phyloP scores from a whole-genome alignment of 208 protist genomes.

The Trypanosoma conorhini region DNA sequence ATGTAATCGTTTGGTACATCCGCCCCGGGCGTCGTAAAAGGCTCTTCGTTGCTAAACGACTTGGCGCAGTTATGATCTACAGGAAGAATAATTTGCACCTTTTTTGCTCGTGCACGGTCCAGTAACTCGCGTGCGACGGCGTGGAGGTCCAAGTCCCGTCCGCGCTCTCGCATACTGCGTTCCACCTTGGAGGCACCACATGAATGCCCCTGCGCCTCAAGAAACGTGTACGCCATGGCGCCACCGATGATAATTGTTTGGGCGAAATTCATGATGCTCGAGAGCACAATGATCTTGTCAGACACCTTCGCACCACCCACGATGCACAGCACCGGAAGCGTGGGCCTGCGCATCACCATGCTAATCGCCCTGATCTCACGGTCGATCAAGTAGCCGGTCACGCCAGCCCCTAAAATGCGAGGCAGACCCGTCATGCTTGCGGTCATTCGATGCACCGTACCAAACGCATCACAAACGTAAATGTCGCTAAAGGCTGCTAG shows the following conservation, averaged over 20 bases:
- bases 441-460: constrained; percentile 99
- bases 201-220: constrained; percentile 81
- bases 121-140: constrained; percentile 71
- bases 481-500: constrained; percentile 97
- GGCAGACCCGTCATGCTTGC: constrained; percentile 93
- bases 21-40: constrained; percentile 67
- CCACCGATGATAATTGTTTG: constrained; percentile 99
- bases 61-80: constrained; percentile 97
- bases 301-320: constrained; percentile 97
- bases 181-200: constrained; percentile 97
- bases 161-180: constrained; percentile 80
- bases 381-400: constrained; percentile 98
- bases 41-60: constrained; percentile 88
- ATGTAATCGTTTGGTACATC: constrained; percentile 90
- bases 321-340: constrained; percentile 96
- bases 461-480: constrained; percentile 99
- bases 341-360: constrained; percentile 92
- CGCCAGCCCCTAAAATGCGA: constrained; percentile 89
- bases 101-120: constrained; percentile 86
- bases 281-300: constrained; percentile 99
- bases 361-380: constrained; percentile 99
- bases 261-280: constrained; percentile 98
- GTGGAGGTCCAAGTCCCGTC: constrained; percentile 79
- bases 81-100: constrained; percentile 98
- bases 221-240: constrained; percentile 99